A percentile compares a stretch with the other conserved stretches of the same genome.
These are phyloP conservation scores for Cystobasidium slooffiae DNA, from an alignment of 1,284 basidiomycete species.

Conservation along the genomic window DNA sequence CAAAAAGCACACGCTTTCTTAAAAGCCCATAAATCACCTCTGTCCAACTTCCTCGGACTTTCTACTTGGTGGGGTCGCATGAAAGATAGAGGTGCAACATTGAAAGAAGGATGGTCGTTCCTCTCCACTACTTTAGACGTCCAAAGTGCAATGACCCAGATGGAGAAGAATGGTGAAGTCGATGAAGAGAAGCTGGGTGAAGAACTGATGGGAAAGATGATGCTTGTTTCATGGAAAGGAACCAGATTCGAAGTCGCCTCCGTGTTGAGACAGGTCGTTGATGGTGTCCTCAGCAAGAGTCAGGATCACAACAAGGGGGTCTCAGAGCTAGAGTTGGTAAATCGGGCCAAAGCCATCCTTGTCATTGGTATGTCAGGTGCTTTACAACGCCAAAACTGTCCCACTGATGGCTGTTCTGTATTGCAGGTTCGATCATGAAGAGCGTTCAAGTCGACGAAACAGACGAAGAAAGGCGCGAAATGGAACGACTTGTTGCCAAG, in stretches of 20 bases:
- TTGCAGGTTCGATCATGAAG: conserved; percentile 83
- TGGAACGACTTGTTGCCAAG: conserved; percentile 63
- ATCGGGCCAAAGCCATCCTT: conserved; percentile 64
- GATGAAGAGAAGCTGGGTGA: conserved; percentile 82
- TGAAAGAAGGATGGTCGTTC: conserved; percentile 66
- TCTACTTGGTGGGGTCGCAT: conserved; percentile 91
- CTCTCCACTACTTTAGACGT: conserved; percentile 60
- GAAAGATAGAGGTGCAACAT: conserved; percentile 84
- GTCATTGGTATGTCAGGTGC: conserved; percentile 17
- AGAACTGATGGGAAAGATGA: conserved; percentile 93
- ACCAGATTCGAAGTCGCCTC: conserved; percentile 80
- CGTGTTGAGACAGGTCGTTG: conserved; percentile 54
- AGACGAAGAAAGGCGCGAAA: conserved; percentile 86
- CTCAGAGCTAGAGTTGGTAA: conserved; percentile 70
- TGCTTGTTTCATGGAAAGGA: conserved; percentile 93
- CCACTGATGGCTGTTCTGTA: conserved; percentile 67
- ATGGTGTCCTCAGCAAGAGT: conserved; percentile 75
- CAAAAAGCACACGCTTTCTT: conserved; percentile 90
- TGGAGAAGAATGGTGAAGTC: conserved; percentile 78
- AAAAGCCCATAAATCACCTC: conserved; percentile 64
- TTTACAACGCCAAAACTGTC: conserved; percentile 1
- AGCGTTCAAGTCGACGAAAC: conserved; percentile 78
- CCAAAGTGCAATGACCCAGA: conserved; percentile 70
- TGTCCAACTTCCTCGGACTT: conserved; percentile 79
- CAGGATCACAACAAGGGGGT: conserved; percentile 66